Base-by-base conservation (phyloP, 257 asterid genomes). In the Solanum chmielewskii region DNA sequence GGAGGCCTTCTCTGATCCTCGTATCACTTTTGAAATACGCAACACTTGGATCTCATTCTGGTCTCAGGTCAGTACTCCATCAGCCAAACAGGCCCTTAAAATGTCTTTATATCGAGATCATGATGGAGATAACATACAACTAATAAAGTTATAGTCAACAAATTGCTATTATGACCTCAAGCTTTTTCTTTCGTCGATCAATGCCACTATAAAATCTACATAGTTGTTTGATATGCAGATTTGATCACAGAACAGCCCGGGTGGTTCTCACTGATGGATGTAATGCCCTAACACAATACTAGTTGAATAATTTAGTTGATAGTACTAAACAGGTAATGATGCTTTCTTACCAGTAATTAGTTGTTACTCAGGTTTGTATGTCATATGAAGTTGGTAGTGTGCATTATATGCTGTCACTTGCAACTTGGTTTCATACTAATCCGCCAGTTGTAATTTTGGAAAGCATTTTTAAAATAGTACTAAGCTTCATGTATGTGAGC, bases 291-390 rank as follows among this genome's bases (percentile, higher is more conserved):
- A 87, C 93, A 92, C 95, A 98, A 39, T 97, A 35, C 90, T 97
- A 96, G 92, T 90, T 94, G 74, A 97, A 96, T 93, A 97, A 96
- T 91, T 95, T 97, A 89, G 86, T 92, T 86, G 99, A 97, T 81
- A 99, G 99, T 86, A 92, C 95, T 81, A 97, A 93, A 89, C 99
- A 96, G 99, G 98, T 97, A 69, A 15, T 92, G 80, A 64, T 86
- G 88, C 86, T 89, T 89, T 89, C 86, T 88, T 66, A 86, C 85
- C 64, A 87, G 39, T 52, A 21, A 10, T 33, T 23, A 87, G 62
- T 69, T 14, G 77, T 31, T 27, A 12, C 76, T 76, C 35, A 41
- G 83, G 21, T 76, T 42, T 76, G 83, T 23, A 76, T 2, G 4
- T 42, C 83, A 42, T 56, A n/a, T 76, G 37, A 76, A 76, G 60